Evolutionary conservation across 352 stramenopile genomes (phyloP).

Genomic region (Peronospora farinosa): DNA sequence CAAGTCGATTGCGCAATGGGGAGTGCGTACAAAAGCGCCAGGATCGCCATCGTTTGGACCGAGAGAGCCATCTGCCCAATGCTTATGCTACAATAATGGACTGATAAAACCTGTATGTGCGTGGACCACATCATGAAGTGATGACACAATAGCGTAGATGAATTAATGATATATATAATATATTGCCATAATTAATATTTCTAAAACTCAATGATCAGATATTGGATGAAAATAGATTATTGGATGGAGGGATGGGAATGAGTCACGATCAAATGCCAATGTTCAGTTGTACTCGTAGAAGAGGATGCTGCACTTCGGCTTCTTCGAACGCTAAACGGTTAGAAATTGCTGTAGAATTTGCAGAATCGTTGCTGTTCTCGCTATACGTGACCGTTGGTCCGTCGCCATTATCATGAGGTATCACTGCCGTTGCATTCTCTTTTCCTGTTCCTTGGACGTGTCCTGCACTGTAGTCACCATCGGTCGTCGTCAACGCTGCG

Average conservation of each 20-base stretch:
- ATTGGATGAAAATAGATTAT: too few relatives aligned
- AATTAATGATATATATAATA: too few relatives aligned
- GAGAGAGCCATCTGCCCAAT: slow-evolving; percentile 21
- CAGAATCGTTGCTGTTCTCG: slow-evolving; percentile 7
- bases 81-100: too few relatives aligned
- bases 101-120: too few relatives aligned
- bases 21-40: slow-evolving; percentile 11
- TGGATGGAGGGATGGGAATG: too few relatives aligned
- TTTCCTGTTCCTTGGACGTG: slow-evolving; percentile 11
- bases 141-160: not conserved
- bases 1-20: slow-evolving; percentile 1
- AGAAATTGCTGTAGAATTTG: slow-evolving; percentile 11
- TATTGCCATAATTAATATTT: too few relatives aligned
- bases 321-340: slow-evolving; percentile 20
- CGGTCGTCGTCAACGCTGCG: slow-evolving; percentile 1
- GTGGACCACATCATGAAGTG: not conserved
- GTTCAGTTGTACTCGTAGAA: slow-evolving; percentile 24
- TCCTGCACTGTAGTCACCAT: slow-evolving; percentile 5
- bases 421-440: slow-evolving; percentile 6
- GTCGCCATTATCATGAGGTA: slow-evolving; percentile 28
- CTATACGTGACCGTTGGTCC: slow-evolving; percentile 31
- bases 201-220: too few relatives aligned
- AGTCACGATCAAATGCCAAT: slow-evolving; percentile 30
- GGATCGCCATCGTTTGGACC: slow-evolving; percentile 14
- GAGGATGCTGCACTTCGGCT: slow-evolving; percentile 21